Evolutionary conservation across 2,329 filamentous ascomycete species (phyloP).

Genomic region (Fusarium sp.): DNA sequence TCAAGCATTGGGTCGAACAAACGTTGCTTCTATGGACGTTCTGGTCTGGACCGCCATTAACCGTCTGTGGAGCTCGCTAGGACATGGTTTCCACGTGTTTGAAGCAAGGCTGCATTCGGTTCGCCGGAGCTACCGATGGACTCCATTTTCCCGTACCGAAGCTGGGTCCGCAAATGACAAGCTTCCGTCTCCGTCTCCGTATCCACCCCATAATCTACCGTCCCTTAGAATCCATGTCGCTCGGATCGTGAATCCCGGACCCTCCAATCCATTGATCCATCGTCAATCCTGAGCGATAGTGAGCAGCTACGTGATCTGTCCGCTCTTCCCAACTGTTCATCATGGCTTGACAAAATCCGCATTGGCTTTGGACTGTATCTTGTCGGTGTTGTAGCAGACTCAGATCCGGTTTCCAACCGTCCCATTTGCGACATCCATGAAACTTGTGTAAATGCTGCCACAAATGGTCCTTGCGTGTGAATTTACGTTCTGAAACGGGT

Average conservation of each 20-base stretch:
- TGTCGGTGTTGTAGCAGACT: conserved; percentile 48
- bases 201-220: conserved; percentile 13
- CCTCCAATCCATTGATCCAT: conserved; percentile 45
- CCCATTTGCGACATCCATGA: conserved; percentile 58
- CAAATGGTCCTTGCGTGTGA: conserved; percentile 56
- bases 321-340: conserved; percentile 47
- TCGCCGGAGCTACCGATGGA: conserved; percentile 9
- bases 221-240: conserved; percentile 21
- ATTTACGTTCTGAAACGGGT: conserved; percentile 54
- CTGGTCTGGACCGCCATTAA: conserved; percentile 20
- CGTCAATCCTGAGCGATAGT: conserved; percentile 46
- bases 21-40: neutral
- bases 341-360: conserved; percentile 45
- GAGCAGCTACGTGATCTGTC: conserved; percentile 45
- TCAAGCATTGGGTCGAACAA: neutral
- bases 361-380: conserved; percentile 43
- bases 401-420: conserved; percentile 60
- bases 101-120: conserved; percentile 30
- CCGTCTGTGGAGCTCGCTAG: conserved; percentile 15
- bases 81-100: conserved; percentile 32
- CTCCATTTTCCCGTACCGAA: conserved; percentile 21
- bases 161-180: conserved; percentile 10
- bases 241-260: conserved; percentile 37
- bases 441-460: conserved; percentile 57
- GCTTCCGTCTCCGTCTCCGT: neutral